phyloP scores from a whole-genome alignment of 768 basidiomycete species.

The Hypholoma sublateritium region DNA sequence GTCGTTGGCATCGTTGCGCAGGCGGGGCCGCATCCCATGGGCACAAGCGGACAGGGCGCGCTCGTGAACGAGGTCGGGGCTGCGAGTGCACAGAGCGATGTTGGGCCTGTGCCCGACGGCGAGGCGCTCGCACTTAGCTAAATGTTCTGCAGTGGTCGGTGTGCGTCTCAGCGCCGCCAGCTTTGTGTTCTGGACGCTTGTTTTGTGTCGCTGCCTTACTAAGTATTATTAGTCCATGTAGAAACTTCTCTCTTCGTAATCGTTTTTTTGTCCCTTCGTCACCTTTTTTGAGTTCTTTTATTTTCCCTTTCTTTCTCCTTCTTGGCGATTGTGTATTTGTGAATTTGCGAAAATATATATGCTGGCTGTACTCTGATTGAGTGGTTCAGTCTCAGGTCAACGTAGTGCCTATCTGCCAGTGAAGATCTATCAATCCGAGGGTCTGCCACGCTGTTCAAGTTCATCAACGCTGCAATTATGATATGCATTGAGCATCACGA shows the following conservation, averaged over 20 bases:
- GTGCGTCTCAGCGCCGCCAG: not conserved
- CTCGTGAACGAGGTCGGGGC: slow-evolving; percentile 51
- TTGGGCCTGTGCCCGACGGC: slow-evolving; percentile 57
- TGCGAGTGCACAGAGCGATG: slow-evolving; percentile 46
- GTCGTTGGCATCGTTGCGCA: slow-evolving; percentile 18
- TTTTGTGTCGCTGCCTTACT: not conserved
- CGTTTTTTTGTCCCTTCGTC: not conserved
- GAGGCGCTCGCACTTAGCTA: slow-evolving; percentile 50
- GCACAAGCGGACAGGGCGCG: slow-evolving; percentile 62
- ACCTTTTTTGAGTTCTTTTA: not conserved
- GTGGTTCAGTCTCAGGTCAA: no score
- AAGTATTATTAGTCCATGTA: slow-evolving; percentile 9
- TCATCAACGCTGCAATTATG: no score
- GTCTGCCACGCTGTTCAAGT: no score
- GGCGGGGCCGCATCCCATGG: slow-evolving; percentile 38
- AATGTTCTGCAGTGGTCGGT: not conserved
- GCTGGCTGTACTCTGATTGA: no score
- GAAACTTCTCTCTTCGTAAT: slow-evolving; percentile 1
- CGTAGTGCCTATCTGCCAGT: no score
- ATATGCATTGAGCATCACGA: no score
- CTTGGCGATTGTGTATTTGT: slow-evolving; percentile 3
- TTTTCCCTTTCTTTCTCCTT: not conserved
- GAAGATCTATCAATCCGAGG: no score
- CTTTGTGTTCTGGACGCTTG: not conserved
- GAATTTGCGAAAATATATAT: not conserved